Evolutionary conservation across 768 basidiomycete species (phyloP).

Genomic region (Clitopilus hobsonii): DNA sequence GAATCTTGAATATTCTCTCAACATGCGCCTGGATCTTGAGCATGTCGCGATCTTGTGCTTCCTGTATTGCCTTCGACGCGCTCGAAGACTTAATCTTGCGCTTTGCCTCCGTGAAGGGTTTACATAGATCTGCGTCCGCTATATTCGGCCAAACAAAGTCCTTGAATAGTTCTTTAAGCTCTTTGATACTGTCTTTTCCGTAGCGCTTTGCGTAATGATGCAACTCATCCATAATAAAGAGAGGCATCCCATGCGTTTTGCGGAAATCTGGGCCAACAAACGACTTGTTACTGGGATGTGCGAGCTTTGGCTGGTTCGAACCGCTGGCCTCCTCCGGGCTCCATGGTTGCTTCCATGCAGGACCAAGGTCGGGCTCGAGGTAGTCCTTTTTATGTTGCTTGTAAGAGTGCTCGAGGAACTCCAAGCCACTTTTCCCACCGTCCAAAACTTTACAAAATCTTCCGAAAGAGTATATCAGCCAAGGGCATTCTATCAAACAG

Average conservation of each 20-base stretch:
- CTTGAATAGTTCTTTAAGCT: too few species aligned
- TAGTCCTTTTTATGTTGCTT: constrained; percentile 20
- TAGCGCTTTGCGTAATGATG: too few species aligned
- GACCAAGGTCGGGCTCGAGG: constrained; percentile 8
- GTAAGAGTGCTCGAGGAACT: constrained; percentile 29
- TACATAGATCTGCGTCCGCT: too few species aligned
- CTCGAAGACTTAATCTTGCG: not conserved
- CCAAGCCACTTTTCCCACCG: constrained; percentile 54
- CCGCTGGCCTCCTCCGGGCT: constrained; percentile 16
- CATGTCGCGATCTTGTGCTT: constrained; percentile 27
- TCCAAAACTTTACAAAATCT: constrained; percentile 55
- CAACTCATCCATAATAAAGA: too few species aligned
- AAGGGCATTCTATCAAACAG: not conserved
- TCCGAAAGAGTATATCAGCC: not conserved
- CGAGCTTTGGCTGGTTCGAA: constrained; percentile 9
- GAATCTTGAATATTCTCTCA: constrained; percentile 18
- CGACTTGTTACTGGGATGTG: too few species aligned
- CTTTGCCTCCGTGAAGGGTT: too few species aligned
- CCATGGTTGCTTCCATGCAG: constrained; percentile 22
- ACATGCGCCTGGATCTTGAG: constrained; percentile 36
- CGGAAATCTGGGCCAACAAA: too few species aligned
- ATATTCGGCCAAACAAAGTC: too few species aligned
- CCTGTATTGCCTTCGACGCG: not conserved
- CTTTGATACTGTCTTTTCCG: too few species aligned
- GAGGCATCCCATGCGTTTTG: too few species aligned